Percentiles rank a stretch among this genome's conserved stretches.
Evolutionary conservation across 2,329 filamentous ascomycete genomes (phyloP).

Genomic region (Fusarium cyanostomum): DNA sequence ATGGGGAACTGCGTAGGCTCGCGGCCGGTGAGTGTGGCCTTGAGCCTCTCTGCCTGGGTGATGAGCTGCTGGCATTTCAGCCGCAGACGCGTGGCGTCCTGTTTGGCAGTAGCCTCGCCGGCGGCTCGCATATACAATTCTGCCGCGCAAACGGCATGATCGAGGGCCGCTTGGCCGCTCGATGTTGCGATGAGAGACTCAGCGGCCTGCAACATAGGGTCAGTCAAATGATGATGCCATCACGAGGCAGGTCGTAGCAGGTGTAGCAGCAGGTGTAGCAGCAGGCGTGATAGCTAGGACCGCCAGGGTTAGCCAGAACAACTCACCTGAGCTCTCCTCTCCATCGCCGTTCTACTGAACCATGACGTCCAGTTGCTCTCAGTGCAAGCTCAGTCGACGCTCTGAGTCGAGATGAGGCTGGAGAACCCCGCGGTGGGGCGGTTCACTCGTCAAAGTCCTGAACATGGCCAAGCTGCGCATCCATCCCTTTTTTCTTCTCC

Average conservation of each 20-base stretch:
- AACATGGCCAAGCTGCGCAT: conserved; percentile 10
- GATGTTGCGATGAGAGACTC: conserved; percentile 51
- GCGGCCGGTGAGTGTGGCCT: conserved; percentile 50
- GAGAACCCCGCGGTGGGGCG: conserved; percentile 33
- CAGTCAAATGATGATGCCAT: conserved; percentile 5
- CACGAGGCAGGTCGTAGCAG: background rate
- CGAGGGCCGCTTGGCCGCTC: conserved; percentile 67
- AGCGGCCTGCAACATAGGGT: conserved; percentile 45
- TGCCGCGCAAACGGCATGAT: conserved; percentile 78
- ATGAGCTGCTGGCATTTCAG: conserved; percentile 76
- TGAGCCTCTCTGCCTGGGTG: conserved; percentile 78
- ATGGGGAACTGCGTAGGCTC: background rate
- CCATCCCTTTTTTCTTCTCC: conserved; percentile 14
- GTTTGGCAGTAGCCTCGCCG: conserved; percentile 65
- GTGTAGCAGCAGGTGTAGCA: too few relatives aligned
- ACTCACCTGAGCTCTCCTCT: conserved; percentile 52
- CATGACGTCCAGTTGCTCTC: conserved; percentile 34
- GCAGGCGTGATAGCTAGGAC: too few relatives aligned
- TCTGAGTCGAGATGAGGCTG: conserved; percentile 2
- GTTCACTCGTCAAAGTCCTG: background rate
- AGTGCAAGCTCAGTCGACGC: conserved; percentile 17
- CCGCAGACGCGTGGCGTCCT: conserved; percentile 73
- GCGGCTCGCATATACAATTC: conserved; percentile 85
- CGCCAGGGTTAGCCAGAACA: too few relatives aligned
- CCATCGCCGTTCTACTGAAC: conserved; percentile 45